A percentile compares a stretch with the other conserved stretches of the same genome.
Conservation (phyloP, 257 asterid genomes). For the Penstemon eatonii region DNA sequence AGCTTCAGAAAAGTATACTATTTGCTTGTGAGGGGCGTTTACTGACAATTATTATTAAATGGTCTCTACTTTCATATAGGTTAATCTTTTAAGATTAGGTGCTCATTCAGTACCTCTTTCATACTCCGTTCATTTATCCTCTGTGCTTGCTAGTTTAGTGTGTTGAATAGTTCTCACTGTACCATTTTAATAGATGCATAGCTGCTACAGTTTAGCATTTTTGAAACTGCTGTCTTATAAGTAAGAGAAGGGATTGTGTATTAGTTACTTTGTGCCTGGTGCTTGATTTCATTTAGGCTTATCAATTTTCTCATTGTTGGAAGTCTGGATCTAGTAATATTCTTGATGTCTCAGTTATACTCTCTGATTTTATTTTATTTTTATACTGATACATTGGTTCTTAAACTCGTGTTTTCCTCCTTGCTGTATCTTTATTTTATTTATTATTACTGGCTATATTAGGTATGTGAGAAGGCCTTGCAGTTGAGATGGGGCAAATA, state of each 20-base stretch:
- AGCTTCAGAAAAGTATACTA: too few species aligned
- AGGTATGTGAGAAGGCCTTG: conserved; percentile 74
- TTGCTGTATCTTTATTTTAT: conserved; percentile 4
- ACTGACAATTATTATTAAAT: too few species aligned
- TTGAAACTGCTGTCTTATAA: not conserved
- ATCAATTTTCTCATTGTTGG: not conserved
- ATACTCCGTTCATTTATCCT: not conserved
- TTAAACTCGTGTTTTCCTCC: conserved; percentile 17
- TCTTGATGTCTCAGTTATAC: conserved; percentile 2
- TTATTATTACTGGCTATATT: conserved; percentile 22
- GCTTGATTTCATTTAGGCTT: conserved; percentile 4
- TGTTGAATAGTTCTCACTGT: too few species aligned
- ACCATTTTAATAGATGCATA: conserved; percentile 4
- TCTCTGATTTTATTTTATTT: conserved; percentile 10
- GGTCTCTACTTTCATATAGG: too few species aligned
- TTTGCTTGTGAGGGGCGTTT: too few species aligned
- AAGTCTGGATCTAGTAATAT: conserved; percentile 18
- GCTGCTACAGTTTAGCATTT: conserved; percentile 16
- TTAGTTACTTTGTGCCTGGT: conserved; percentile 11
- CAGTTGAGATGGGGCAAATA: conserved; percentile 60
- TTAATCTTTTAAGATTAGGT: too few species aligned
- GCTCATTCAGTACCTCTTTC: not conserved
- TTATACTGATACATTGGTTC: not conserved
- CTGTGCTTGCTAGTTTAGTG: not conserved
- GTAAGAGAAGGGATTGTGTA: conserved; percentile 5